Base-by-base conservation (phyloP, 2,329 filamentous ascomycete genomes). In the Ascochyta lentis region DNA sequence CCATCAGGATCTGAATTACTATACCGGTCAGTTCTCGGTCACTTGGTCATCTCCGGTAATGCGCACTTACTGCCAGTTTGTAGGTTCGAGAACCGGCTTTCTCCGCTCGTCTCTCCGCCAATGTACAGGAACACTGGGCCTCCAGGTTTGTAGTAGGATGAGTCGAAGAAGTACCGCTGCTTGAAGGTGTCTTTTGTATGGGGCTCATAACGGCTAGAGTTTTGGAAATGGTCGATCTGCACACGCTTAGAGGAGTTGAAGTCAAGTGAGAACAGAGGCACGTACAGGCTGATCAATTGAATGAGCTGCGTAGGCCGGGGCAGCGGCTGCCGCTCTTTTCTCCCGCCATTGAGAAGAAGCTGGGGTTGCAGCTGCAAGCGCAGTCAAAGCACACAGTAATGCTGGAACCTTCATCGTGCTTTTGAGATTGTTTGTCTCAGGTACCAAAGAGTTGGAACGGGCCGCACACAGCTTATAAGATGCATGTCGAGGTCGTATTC, bases 161-260 rank as follows among this genome's bases (percentile, higher is more conserved):
- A 74, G 58, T 83, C 82, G 41, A 84, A 81, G 64, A 81, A 84
- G 65, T 83, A 86, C 42, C 82, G 78, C 67, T 85, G 83, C 45
- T 77, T 76, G 65, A 84, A 85, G 1, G 81, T 85, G 16, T 73
- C 80, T 54, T 78, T 77, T 12, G 75, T 75, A 59, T 77, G 79
- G 4, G 75, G 77, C 12, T 64, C 62, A 64, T 80, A 81, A 8
- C 68, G 67, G n/a, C 68, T 59, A 34, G 68, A 72, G n/a, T 76
- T 54, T 7, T 76, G 79, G 43, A 81, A 80, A 65, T 81, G 79
- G 58, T 81, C 79, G 59, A 81, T 79, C 67, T 77, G 59, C 10
- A 24, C 3, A 19, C 6, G 8, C 22, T 49, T 26, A 58, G 56
- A 15, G 42, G 13, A 15, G 19, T 22, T 22, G 35, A 19, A 4